Evolutionary conservation across 179 eudicot genomes (phyloP).

Genomic region (Carnegiea gigantea): DNA sequence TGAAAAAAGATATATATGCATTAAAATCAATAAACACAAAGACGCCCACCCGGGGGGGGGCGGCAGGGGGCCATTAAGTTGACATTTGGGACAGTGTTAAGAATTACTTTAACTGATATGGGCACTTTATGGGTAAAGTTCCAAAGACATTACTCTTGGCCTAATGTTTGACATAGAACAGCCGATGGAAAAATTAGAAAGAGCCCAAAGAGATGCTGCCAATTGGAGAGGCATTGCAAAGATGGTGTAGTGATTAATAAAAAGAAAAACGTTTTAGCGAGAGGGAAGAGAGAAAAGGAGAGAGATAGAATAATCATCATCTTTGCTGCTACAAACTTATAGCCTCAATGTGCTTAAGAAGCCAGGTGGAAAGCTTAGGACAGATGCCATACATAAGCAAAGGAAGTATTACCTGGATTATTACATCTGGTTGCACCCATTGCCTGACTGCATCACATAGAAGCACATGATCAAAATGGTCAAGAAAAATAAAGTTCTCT

Average conservation of each 20-base stretch:
- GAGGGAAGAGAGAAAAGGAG: background rate
- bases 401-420: conserved; percentile 66
- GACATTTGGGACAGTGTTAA: too few relatives aligned
- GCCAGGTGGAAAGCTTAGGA: background rate
- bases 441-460: conserved; percentile 52
- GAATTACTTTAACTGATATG: background rate
- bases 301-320: background rate
- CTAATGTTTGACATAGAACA: background rate
- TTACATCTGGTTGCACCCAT: conserved; percentile 72
- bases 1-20: too few relatives aligned
- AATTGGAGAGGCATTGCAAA: background rate
- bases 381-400: conserved; percentile 11
- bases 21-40: too few relatives aligned
- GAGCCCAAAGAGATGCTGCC: background rate
- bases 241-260: background rate
- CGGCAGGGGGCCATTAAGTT: too few relatives aligned
- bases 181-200: background rate
- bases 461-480: conserved; percentile 83
- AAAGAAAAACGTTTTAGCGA: background rate
- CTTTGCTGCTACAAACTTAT: background rate
- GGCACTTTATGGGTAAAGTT: background rate
- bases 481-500: conserved; percentile 55
- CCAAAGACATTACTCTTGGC: background rate
- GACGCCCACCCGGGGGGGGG: too few relatives aligned
- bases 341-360: background rate